Base-by-base conservation (phyloP, 768 basidiomycete species). In the Cyclocybe cylindracea region DNA sequence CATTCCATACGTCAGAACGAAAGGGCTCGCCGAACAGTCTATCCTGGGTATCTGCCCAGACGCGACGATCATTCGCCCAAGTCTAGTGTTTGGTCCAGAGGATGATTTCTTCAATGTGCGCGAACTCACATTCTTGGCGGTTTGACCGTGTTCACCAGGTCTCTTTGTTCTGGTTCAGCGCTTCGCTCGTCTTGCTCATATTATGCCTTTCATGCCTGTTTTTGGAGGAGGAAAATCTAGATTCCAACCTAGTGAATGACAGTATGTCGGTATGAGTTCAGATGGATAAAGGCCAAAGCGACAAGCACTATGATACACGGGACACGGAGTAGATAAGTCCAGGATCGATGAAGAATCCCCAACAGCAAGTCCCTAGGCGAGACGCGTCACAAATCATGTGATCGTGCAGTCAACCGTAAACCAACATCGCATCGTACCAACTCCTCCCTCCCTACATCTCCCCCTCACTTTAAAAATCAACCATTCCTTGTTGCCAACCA, bases 171-270 rank as follows among this genome's bases (percentile, higher is more conserved):
- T 46, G 14, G 19, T 32, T 10, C 55, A 89, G 87, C 74, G 84
- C 39, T 88, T 91, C 59, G 82, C 84, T 31, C 74, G 69, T 24
- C 65, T 91, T 29, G 79, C 85, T 1, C 73, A 71, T 44, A 72
- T 79, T 53, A 66, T 90, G 33, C 88, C 88, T 2, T 83, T 88
- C 62, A 66, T 90, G 24, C 89, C 88, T n/a, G 85, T 91, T 5
- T 90, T 89, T 60, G 85, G 80, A 7, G 84, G 84, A n/a, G 89
- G 89, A 1, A 66, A 56, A 8, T 71, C 85, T 5, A 74, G 69
- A 19, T 90, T 90, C 61, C 88, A 90, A 58, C 87, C 89, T 10
- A n/a, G n/a, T n/a, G n/a, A n/a, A n/a, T n/a, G n/a, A n/a, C n/a
- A n/a, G n/a, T n/a, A n/a, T n/a, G n/a, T n/a, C n/a, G n/a, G n/a